These are phyloP conservation scores for Syzygium syzygioides DNA, from an alignment of 441 rosid genomes.

Conservation along the genomic window DNA sequence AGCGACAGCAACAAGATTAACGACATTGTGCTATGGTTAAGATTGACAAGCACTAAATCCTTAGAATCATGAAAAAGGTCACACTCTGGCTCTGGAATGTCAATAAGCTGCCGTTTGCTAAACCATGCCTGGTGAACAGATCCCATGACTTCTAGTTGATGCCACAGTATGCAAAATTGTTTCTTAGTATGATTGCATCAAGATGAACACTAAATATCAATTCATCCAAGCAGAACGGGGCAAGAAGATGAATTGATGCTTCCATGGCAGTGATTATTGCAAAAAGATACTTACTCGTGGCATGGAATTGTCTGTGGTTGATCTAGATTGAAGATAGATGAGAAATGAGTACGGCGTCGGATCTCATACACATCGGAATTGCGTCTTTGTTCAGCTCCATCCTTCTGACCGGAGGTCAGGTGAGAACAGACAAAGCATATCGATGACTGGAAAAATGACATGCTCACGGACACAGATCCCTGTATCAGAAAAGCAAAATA, in stretches of 20 bases:
- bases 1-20: background rate
- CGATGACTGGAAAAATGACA: slow-evolving; percentile 88
- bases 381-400: slow-evolving; percentile 85
- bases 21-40: background rate
- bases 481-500: slow-evolving; percentile 27
- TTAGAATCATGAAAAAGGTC: background rate
- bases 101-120: background rate
- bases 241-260: background rate
- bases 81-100: background rate
- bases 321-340: slow-evolving; percentile 59
- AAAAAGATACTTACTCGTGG: slow-evolving; percentile 70
- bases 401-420: slow-evolving; percentile 95
- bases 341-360: slow-evolving; percentile 65
- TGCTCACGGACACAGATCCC: slow-evolving; percentile 98
- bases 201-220: background rate
- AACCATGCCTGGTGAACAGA: background rate
- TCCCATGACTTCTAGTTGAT: background rate
- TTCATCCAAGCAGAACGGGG: background rate
- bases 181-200: background rate
- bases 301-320: slow-evolving; percentile 81
- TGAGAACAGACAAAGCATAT: slow-evolving; percentile 98
- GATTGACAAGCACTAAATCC: background rate
- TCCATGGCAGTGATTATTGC: background rate
- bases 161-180: background rate
- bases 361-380: slow-evolving; percentile 90